Percentiles rank a stretch among this genome's conserved stretches.
Evolutionary conservation across 768 basidiomycete genomes (phyloP).

Genomic region (Suillus subluteus): DNA sequence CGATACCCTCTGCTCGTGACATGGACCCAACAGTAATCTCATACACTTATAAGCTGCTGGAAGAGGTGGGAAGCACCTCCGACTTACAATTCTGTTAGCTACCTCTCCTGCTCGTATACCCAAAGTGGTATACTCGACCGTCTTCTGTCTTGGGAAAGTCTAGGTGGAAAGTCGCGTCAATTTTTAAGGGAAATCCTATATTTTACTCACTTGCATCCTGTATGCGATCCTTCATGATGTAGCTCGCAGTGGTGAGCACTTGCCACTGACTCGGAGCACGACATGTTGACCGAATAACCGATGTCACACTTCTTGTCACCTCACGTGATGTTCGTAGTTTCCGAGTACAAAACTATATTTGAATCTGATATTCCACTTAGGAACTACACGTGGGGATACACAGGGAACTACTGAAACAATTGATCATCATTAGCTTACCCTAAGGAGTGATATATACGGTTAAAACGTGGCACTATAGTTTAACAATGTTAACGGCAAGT

Average conservation of each 20-base stretch:
- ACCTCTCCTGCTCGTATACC: conserved; percentile 77
- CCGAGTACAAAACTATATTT: no score
- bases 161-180: conserved; percentile 30
- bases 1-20: conserved; percentile 64
- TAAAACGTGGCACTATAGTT: background rate
- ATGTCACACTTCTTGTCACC: background rate
- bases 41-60: conserved; percentile 3
- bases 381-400: no score
- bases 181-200: background rate
- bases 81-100: conserved; percentile 74
- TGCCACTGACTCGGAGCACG: background rate
- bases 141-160: conserved; percentile 80
- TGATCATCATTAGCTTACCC: background rate
- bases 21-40: conserved; percentile 79
- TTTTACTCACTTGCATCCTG: conserved; percentile 66
- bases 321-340: background rate
- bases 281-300: background rate
- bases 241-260: background rate
- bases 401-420: background rate
- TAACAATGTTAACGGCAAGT: background rate
- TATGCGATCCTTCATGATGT: conserved; percentile 60
- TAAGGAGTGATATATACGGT: background rate
- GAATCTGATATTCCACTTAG: no score
- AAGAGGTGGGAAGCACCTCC: conserved; percentile 9
- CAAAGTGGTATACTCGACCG: conserved; percentile 78